Base-by-base conservation (phyloP, 768 basidiomycete species). In the Boletus pseudo-olivaceus region DNA sequence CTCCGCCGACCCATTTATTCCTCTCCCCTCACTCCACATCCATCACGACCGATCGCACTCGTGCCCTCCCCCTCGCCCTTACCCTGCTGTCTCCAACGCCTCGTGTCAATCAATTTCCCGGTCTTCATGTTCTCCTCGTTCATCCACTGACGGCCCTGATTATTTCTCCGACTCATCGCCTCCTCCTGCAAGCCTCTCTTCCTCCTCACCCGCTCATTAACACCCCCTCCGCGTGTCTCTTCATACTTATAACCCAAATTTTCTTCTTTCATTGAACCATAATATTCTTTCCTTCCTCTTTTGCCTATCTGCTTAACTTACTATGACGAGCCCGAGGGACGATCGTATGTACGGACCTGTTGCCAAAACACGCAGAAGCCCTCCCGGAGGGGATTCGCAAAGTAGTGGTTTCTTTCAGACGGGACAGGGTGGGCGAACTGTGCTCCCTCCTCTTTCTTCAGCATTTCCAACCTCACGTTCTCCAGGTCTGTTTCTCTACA, bases 351-450 rank as follows among this genome's bases (percentile, higher is more conserved):
- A 81, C 76, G 76, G 78, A 71, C 77, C 74, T 73, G 75, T 82
- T 78, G 77, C 75, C 68, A 82, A 81, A 78, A 72, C 80, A 66
- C 81, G 84, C 65, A 70, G 73, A 79, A 81, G 80, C 73, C 81
- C 85, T 70, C 83, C 85, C 63, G 81, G 78, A 73, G 83, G 82
- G 62, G 72, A 73, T 73, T 69, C 81, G 70, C 83, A 84, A 75
- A 76, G 71, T 70, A 76, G 77, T 73, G 77, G 72, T 76, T 85
- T 85, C 79, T 83, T 87, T 77, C 81, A 81, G 76, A 79, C 82
- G 75, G 83, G 84, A 79, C 87, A 88, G 84, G 87, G 88, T 89
- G 87, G 87, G 87, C 85, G 87, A 83, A 82, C 85, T 79, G 81
- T 87, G 78, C 83, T 88, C 73, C 88, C 87, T 85, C 84, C 87